Evolutionary conservation across 2,329 filamentous ascomycete genomes (phyloP).

Genomic region (Microascus cirrosus): DNA sequence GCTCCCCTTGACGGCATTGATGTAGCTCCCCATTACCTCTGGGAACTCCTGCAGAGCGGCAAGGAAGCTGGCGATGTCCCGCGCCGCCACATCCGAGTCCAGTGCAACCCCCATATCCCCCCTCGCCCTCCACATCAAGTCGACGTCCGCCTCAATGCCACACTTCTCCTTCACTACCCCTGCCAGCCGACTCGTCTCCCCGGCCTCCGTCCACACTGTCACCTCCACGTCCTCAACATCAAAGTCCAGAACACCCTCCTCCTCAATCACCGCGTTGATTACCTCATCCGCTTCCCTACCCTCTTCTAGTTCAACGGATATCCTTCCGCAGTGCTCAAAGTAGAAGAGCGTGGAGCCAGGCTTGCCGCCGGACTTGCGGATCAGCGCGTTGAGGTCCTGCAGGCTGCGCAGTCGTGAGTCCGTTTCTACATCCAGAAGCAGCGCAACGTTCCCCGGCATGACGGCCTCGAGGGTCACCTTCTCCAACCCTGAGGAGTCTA

Average conservation of each 20-base stretch:
- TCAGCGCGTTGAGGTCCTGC: constrained; percentile 57
- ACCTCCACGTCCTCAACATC: constrained; percentile 5
- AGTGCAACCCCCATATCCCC: constrained; percentile 58
- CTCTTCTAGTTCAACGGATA: constrained; percentile 48
- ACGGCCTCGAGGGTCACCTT: constrained; percentile 69
- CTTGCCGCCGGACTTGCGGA: constrained; percentile 62
- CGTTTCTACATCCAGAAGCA: constrained; percentile 77
- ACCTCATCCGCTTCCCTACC: constrained; percentile 5
- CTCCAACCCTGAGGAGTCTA: constrained; percentile 63
- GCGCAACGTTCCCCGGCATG: constrained; percentile 61
- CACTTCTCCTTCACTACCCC: constrained; percentile 23
- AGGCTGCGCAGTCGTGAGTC: constrained; percentile 67
- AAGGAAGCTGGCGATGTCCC: constrained; percentile 45
- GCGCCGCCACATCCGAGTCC: constrained; percentile 39
- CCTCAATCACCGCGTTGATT: constrained; percentile 3
- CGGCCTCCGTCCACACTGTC: constrained; percentile 7
- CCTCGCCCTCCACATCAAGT: constrained; percentile 71
- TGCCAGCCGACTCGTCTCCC: constrained; percentile 6
- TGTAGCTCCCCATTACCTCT: constrained; percentile 64
- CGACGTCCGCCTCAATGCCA: constrained; percentile 53
- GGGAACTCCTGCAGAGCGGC: constrained; percentile 47
- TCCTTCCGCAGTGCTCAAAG: constrained; percentile 70
- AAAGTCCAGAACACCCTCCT: constrained; percentile 6
- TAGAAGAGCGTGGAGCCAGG: constrained; percentile 69
- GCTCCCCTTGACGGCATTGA: constrained; percentile 44